These are phyloP conservation scores for Dictyostelium firmibasis DNA, from an alignment of 78 protist species.

Conservation along the genomic window DNA sequence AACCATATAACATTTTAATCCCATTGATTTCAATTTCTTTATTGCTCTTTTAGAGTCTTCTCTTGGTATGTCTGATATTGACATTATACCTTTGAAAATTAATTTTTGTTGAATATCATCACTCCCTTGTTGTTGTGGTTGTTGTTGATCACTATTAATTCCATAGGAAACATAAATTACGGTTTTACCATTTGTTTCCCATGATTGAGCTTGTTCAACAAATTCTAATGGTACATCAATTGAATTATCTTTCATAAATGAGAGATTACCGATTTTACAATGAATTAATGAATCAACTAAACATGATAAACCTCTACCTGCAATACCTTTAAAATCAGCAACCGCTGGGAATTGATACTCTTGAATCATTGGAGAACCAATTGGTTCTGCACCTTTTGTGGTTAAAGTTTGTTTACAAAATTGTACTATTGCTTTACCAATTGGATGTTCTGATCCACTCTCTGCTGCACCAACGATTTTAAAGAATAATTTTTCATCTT, in stretches of 20 bases:
- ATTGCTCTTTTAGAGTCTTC: constrained; percentile 60
- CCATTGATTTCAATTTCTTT: constrained; percentile 30
- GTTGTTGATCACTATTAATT: no score
- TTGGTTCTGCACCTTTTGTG: neutral
- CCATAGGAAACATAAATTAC: constrained; percentile 48
- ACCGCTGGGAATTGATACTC: constrained; percentile 33
- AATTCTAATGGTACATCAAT: neutral
- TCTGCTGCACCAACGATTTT: constrained; percentile 70
- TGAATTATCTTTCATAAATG: constrained; percentile 64
- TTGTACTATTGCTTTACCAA: constrained; percentile 81
- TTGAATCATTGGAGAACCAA: neutral
- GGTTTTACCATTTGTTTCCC: constrained; percentile 70
- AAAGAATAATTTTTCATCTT: constrained; percentile 5
- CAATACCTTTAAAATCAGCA: constrained; percentile 31
- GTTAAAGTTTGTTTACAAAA: constrained; percentile 15
- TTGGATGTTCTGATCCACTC: constrained; percentile 84
- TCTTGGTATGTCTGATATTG: constrained; percentile 63
- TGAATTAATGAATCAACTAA: neutral
- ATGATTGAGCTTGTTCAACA: constrained; percentile 8
- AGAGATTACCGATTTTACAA: constrained; percentile 52
- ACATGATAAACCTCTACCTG: constrained; percentile 74
- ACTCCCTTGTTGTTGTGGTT: no score
- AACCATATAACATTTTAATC: constrained; percentile 81
- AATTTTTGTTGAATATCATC: neutral
- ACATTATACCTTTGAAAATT: constrained; percentile 46